Base-by-base conservation (phyloP, 2,329 filamentous ascomycete species). In the Colletotrichum tropicale region DNA sequence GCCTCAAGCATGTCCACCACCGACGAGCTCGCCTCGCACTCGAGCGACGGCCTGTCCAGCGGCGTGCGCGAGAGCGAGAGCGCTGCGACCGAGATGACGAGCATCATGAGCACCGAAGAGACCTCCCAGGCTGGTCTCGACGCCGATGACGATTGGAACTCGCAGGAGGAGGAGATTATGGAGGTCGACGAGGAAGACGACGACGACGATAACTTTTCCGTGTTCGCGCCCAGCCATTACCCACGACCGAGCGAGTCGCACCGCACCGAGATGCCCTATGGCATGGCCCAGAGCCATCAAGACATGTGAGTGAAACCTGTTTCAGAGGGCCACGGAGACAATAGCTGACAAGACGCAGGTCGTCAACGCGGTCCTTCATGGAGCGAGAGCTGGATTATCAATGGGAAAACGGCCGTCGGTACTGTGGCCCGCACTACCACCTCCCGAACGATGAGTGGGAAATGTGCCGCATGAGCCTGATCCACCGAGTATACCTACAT, bases 391-490 rank as follows among this genome's bases (percentile, higher is more conserved):
- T 93, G 36, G 88, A 91, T 80, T 89, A 90, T 77, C 85, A 90
- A 70, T 85, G 89, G 76, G 91, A 93, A 77, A 89, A 94, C 82
- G 91, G 88, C 58, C 90, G 92, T 26, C 88, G 93, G 78, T 93
- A 92, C 80, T 92, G 92, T 79, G 86, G 89, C 38, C 87, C 87
- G 38, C 71, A 75, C 30, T 94, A 93, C 80, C 91, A 87, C 81
- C 92, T 93, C 88, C 92, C 92, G 16, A 93, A 93, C 81, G 92
- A 94, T 79, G 90, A 93, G 61, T 84, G 88, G 61, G 92, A 94
- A 80, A 91, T 93, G 81, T 90, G 91, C 61, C 90, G 92, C 56
- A 82, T 93, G 66, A 89, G 90, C 74, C 86, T 94, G 68, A 85
- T 91, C 52, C 91, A 94, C 78, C 91, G 93, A 80, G 89, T 93